phyloP scores from a whole-genome alignment of 2,329 filamentous ascomycete genomes.

The Zymoseptoria brevis region DNA sequence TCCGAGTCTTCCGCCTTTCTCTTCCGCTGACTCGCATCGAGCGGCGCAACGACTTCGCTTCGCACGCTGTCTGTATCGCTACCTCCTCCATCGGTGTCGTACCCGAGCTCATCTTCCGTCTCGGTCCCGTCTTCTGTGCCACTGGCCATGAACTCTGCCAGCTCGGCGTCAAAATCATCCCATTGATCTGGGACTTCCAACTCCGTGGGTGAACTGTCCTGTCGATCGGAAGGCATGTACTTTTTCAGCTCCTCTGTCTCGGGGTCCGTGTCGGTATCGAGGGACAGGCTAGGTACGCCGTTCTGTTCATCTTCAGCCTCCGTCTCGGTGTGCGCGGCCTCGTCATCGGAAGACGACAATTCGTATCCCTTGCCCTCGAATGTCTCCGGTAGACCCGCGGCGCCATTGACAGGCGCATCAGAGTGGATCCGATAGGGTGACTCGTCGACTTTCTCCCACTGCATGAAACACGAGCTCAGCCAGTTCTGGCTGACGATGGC shows the following conservation, averaged over 20 bases:
- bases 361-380: constrained; percentile 27
- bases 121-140: constrained; percentile 48
- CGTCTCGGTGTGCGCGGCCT: constrained; percentile 33
- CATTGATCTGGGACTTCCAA: constrained; percentile 32
- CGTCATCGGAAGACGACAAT: constrained; percentile 41
- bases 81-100: constrained; percentile 38
- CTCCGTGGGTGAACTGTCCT: constrained; percentile 25
- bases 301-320: constrained; percentile 24
- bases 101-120: constrained; percentile 37
- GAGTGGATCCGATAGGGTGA: constrained; percentile 69
- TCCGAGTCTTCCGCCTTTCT: constrained; percentile 29
- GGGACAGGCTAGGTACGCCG: constrained; percentile 1
- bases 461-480: constrained; percentile 75
- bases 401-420: constrained; percentile 54
- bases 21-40: constrained; percentile 20
- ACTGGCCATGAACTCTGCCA: constrained; percentile 63
- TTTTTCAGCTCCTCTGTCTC: constrained; percentile 38
- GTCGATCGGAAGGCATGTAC: constrained; percentile 37
- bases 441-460: constrained; percentile 77
- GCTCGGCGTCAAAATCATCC: constrained; percentile 55
- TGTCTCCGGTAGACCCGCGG: constrained; percentile 22
- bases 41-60: constrained; percentile 4
- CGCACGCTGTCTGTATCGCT: constrained; percentile 19
- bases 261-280: constrained; percentile 25
- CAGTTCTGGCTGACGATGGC: constrained; percentile 89